Evolutionary conservation across 371 early-diverging fungal species (phyloP).

Genomic region (Mortierella sp.): DNA sequence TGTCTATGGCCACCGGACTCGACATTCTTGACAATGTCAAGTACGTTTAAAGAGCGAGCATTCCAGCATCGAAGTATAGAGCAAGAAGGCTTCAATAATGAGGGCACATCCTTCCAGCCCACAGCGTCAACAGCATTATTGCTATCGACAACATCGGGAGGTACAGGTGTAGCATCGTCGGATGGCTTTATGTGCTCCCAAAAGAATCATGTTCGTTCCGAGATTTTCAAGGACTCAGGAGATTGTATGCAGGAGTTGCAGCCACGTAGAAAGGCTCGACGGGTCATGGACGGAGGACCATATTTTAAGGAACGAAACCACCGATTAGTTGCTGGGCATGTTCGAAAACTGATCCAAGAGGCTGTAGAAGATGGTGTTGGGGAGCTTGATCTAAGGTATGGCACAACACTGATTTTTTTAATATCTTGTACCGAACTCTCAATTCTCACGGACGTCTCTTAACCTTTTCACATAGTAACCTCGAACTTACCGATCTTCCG

Average conservation of each 20-base stretch:
- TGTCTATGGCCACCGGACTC: slow-evolving; percentile 51
- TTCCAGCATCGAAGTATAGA: slow-evolving; percentile 13
- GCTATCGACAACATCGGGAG: not conserved
- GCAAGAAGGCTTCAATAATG: not conserved
- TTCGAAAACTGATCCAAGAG: slow-evolving; percentile 62
- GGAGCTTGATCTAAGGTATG: slow-evolving; percentile 69
- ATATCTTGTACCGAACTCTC: not conserved
- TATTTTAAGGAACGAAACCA: slow-evolving; percentile 35
- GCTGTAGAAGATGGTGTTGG: slow-evolving; percentile 68
- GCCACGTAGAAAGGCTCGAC: slow-evolving; percentile 37
- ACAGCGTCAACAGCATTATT: not conserved
- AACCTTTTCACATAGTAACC: slow-evolving; percentile 53
- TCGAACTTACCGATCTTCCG: slow-evolving; percentile 64
- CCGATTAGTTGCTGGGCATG: slow-evolving; percentile 51
- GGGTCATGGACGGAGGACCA: slow-evolving; percentile 34
- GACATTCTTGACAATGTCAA: slow-evolving; percentile 41
- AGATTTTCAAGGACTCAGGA: slow-evolving; percentile 21
- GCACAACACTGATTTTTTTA: not conserved
- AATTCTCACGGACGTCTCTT: slow-evolving; percentile 1
- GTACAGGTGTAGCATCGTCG: not conserved
- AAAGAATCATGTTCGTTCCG: slow-evolving; percentile 30
- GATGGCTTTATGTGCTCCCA: not conserved
- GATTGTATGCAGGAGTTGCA: slow-evolving; percentile 25
- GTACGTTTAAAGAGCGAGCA: slow-evolving; percentile 13
- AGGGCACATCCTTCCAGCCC: not conserved